Base-by-base conservation (phyloP, 768 basidiomycete genomes). In the Termitomyces sp. region DNA sequence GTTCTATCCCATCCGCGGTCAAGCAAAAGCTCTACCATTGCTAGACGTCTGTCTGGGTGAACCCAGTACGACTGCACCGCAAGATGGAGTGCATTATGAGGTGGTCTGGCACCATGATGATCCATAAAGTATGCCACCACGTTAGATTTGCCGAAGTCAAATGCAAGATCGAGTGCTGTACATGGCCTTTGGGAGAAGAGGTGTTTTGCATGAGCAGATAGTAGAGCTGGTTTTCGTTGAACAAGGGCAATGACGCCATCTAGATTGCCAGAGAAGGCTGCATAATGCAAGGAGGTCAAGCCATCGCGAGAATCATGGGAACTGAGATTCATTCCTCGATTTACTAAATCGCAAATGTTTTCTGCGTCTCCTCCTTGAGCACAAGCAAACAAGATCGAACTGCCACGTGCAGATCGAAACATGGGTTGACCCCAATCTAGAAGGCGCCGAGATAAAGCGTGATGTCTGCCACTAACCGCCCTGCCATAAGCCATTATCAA, bases 1-100 rank as follows among this genome's bases (percentile, higher is more conserved):
- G 54, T 42, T 20, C 54, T 55, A 33, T 55, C 54, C 54, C 40
- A 55, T 55, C 54, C 54, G 7, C n/a, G 40, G 28, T 55, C 54
- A 9, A 55, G 54, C n/a, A 55, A 11, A 42, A 15, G 9, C 45
- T 22, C 20, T 9, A 46, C 45, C 40, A 42, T 28, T 42, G 39
- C 24, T 24, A 55, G 1, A 32, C 40, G 12, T n/a, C 28, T 40
- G 18, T 42, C 39, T 13, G 22, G 40, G 40, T 55, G 54, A 55
- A 11, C 11, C 20, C 45, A 22, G 45, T 46, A 45, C 4, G 22
- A 46, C 22, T 55, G 39, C 28, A 55, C 24, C 20, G 39, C 40
- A 55, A 32, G 6, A 18, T 55, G 54, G 9, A 55, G 15, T 55
- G 54, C 39, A 55, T 55, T 32, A 6, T 40, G 24, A 42, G 36